phyloP scores from a whole-genome alignment of 2,329 filamentous ascomycete species.

The Xylariaceae sp. region DNA sequence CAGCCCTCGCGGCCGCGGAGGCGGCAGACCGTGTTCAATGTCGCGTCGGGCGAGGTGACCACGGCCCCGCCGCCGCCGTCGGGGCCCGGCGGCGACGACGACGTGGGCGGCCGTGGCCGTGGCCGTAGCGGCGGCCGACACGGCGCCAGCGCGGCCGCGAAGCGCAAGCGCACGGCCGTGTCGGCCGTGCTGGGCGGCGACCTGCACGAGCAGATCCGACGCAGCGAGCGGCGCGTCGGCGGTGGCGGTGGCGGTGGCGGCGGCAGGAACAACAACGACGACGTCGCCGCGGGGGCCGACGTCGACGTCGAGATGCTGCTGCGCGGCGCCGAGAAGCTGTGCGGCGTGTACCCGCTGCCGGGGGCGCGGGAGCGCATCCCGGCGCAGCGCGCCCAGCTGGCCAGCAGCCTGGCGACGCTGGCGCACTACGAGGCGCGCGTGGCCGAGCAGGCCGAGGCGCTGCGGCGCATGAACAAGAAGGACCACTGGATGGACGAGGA shows the following conservation, averaged over 20 bases:
- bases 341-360: slow-evolving; percentile 75
- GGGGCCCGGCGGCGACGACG: slow-evolving; percentile 37
- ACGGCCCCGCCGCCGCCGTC: no score
- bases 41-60: slow-evolving; percentile 54
- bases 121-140: no score
- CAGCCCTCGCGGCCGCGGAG: slow-evolving; percentile 41
- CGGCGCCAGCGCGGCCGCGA: no score
- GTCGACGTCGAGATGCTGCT: slow-evolving; percentile 82
- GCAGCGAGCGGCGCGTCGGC: slow-evolving; percentile 41
- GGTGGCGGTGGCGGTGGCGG: no score
- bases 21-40: slow-evolving; percentile 59
- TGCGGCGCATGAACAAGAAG: slow-evolving; percentile 66
- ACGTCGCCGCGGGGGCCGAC: no score
- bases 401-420: slow-evolving; percentile 64
- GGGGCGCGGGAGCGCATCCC: slow-evolving; percentile 73
- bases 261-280: no score
- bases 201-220: slow-evolving; percentile 70
- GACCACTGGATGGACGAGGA: slow-evolving; percentile 48
- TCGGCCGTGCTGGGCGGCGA: slow-evolving; percentile 83
- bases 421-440: slow-evolving; percentile 76
- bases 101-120: no score
- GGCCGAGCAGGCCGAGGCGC: slow-evolving; percentile 63
- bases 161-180: slow-evolving; percentile 72
- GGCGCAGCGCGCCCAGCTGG: slow-evolving; percentile 61
- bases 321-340: slow-evolving; percentile 81